Evolutionary conservation across 1,139 yeast species (phyloP).

Genomic region (Candida glucosophila): DNA sequence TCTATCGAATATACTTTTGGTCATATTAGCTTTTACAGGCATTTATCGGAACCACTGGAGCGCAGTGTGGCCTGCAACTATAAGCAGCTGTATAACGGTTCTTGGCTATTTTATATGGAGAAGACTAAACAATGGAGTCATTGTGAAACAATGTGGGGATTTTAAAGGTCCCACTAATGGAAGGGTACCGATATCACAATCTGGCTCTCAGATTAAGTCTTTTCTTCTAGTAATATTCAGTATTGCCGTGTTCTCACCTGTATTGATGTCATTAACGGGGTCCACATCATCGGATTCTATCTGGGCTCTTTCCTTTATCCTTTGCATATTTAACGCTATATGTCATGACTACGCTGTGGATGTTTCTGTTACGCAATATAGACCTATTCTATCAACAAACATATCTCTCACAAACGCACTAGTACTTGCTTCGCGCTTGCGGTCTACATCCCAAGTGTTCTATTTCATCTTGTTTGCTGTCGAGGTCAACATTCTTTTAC

Average conservation of each 20-base stretch:
- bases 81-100: slow-evolving; percentile 16
- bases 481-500: slow-evolving; percentile 64
- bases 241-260: slow-evolving; percentile 76
- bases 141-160: neutral
- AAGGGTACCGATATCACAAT: slow-evolving; percentile 1
- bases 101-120: slow-evolving; percentile 18
- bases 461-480: slow-evolving; percentile 71
- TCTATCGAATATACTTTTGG: slow-evolving; percentile 50
- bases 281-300: slow-evolving; percentile 92
- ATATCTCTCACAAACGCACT: slow-evolving; percentile 80
- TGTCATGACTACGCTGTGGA: slow-evolving; percentile 59
- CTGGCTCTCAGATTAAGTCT: slow-evolving; percentile 52
- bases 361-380: slow-evolving; percentile 19
- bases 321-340: slow-evolving; percentile 57
- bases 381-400: slow-evolving; percentile 73
- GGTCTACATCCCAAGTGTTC: slow-evolving; percentile 69
- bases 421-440: slow-evolving; percentile 77
- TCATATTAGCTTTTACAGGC: slow-evolving; percentile 55
- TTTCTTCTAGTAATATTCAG: slow-evolving; percentile 61
- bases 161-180: slow-evolving; percentile 9
- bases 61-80: slow-evolving; percentile 27
- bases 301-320: slow-evolving; percentile 84
- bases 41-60: slow-evolving; percentile 40
- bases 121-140: slow-evolving; percentile 2
- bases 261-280: slow-evolving; percentile 75